Base-by-base conservation (phyloP, 148 eudicot genomes). In the Camellia sinensis region DNA sequence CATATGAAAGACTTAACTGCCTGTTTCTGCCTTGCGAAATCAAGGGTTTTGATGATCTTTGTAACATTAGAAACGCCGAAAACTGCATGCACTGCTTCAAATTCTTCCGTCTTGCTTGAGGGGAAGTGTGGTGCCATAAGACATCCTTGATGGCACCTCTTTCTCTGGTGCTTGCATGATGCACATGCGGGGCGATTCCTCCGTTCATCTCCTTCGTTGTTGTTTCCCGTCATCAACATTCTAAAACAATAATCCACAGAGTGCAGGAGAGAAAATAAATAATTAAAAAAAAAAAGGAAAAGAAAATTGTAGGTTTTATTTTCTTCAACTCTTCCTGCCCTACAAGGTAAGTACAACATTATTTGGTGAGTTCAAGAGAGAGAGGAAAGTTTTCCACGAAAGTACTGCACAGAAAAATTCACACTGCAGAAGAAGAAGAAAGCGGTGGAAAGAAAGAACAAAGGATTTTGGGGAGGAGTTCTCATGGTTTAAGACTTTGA, bases 141-240 rank as follows among this genome's bases (percentile, higher is more conserved):
- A 18, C 83, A 80, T 0, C 6, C 29, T 8, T 61, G 11, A 0
- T 8, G 54, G 56, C 83, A 80, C 45, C 22, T 75, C 37, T 74
- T 80, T 29, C 83, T 50, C 45, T 80, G 78, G 67, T 80, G 72
- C 79, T 67, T 74, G 83, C 83, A 80, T 1, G 83, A 40, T 2
- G 79, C 63, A 64, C 82, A 80, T 8, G 82, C 71, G 15, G 19
- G 10, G 4, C 76, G 81, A 21, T 46, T 70, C 19, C 44, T 7
- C 48, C 0, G 21, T 4, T 12, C 65, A 3, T 56, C 76, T n/a
- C 19, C 37, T 53, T 52, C 43, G 61, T 19, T 52, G 65, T 29
- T 29, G 37, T 29, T 29, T 29, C 37, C 37, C 37, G 37, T 29
- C 37, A 18, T 67, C 6, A 19, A 67, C 66, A 59, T 75, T 14